Evolutionary conservation across 73 alveolate species (phyloP).

Genomic region (Breviolum minutum): DNA sequence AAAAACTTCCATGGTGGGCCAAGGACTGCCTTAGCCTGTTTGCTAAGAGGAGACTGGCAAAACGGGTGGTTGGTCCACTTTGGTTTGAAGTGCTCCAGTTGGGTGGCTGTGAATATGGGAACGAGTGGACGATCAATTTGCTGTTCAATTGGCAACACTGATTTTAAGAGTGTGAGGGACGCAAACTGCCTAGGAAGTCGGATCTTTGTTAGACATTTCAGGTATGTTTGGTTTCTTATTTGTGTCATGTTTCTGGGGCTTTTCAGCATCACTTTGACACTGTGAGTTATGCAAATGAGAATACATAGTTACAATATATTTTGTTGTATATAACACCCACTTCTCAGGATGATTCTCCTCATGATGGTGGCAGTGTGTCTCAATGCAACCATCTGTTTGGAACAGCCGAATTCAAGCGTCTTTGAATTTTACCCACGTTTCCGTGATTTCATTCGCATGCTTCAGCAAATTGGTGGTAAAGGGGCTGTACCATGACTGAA

Average conservation of each 20-base stretch:
- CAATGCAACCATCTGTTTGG: background rate
- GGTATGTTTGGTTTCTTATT: no score
- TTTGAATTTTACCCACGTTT: conserved; percentile 22
- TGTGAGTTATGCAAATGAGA: no score
- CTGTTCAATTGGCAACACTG: background rate
- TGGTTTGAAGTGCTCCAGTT: background rate
- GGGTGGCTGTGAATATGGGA: background rate
- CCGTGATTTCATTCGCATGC: background rate
- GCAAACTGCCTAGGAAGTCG: background rate
- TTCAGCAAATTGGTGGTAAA: background rate
- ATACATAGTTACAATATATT: background rate
- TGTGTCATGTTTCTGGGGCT: background rate
- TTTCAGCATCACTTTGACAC: background rate
- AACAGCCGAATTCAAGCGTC: background rate
- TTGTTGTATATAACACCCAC: background rate
- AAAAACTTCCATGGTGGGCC: background rate
- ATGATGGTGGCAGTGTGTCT: background rate
- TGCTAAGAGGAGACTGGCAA: background rate
- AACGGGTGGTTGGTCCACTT: background rate
- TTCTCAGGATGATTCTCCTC: background rate
- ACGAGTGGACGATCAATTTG: background rate
- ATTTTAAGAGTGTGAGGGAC: background rate
- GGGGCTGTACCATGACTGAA: background rate
- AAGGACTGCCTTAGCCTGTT: background rate
- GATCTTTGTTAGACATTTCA: background rate